Evolutionary conservation across 1,284 basidiomycete genomes (phyloP).

Genomic region (Stereum hirsutum): DNA sequence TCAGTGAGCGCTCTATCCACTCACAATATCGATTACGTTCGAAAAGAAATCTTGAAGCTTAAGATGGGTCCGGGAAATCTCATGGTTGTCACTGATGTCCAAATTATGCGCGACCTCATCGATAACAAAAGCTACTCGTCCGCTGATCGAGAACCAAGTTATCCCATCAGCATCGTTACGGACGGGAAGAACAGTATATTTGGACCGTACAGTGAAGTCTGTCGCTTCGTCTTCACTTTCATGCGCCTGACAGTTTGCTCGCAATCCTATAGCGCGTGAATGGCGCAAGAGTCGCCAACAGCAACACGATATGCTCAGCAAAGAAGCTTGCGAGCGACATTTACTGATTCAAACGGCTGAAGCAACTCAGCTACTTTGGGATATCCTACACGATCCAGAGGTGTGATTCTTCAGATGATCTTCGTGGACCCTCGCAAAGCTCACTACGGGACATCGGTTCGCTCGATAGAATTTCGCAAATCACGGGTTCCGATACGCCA

Average conservation of each 20-base stretch:
- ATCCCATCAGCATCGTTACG: slow-evolving; percentile 16
- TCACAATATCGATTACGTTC: no score
- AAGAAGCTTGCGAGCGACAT: slow-evolving; percentile 16
- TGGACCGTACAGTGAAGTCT: neutral
- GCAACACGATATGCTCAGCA: slow-evolving; percentile 19
- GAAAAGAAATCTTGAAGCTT: neutral
- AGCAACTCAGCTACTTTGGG: slow-evolving; percentile 23
- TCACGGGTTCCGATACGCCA: slow-evolving; percentile 17
- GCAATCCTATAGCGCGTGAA: neutral
- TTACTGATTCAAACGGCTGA: slow-evolving; percentile 21
- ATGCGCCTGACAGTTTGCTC: neutral
- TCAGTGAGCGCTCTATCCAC: neutral
- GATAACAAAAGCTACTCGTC: slow-evolving; percentile 10
- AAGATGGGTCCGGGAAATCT: neutral
- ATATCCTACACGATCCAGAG: slow-evolving; percentile 20
- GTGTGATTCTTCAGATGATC: slow-evolving; percentile 14
- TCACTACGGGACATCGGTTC: neutral
- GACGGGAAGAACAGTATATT: slow-evolving; percentile 17
- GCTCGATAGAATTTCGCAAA: slow-evolving; percentile 16
- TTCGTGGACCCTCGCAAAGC: neutral
- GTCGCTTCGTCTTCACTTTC: neutral
- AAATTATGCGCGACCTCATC: slow-evolving; percentile 4
- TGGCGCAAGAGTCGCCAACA: slow-evolving; percentile 21
- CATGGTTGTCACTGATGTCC: neutral
- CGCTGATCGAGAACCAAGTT: slow-evolving; percentile 16